A percentile compares a stretch with the other conserved stretches of the same genome.
These are phyloP conservation scores for Sugiyamaella qingdaonensis DNA, from an alignment of 805 yeast species.

Conservation along the genomic window DNA sequence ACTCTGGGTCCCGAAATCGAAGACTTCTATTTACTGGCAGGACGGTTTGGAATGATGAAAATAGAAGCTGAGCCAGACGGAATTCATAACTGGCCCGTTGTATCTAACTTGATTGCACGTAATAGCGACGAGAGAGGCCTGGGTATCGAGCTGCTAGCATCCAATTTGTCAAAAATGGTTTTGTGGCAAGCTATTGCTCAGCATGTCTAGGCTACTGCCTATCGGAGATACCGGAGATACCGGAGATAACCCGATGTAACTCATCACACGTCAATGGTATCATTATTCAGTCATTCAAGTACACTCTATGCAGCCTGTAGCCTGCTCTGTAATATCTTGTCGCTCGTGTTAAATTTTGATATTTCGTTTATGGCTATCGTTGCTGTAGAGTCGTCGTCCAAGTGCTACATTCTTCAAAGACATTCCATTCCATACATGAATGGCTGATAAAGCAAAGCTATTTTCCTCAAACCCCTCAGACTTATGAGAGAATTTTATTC, in stretches of 20 bases:
- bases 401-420: no score
- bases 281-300: no score
- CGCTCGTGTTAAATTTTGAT: no score
- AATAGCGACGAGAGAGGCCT: conserved; percentile 41
- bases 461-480: no score
- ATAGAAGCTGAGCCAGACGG: conserved; percentile 33
- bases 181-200: conserved; percentile 36
- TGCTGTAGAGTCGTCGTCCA: no score
- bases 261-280: background rate
- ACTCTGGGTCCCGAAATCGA: conserved; percentile 37
- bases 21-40: conserved; percentile 29
- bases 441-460: no score
- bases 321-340: no score
- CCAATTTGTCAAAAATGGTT: conserved; percentile 41
- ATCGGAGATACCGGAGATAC: conserved; percentile 1
- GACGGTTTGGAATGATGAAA: conserved; percentile 32
- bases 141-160: conserved; percentile 39
- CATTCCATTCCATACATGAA: no score
- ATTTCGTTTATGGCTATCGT: no score
- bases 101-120: conserved; percentile 40
- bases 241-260: background rate
- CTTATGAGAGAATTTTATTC: no score
- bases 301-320: no score
- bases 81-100: conserved; percentile 49
- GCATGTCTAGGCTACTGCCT: background rate